phyloP scores from a whole-genome alignment of 352 stramenopile genomes.

The Pythium monospermum region DNA sequence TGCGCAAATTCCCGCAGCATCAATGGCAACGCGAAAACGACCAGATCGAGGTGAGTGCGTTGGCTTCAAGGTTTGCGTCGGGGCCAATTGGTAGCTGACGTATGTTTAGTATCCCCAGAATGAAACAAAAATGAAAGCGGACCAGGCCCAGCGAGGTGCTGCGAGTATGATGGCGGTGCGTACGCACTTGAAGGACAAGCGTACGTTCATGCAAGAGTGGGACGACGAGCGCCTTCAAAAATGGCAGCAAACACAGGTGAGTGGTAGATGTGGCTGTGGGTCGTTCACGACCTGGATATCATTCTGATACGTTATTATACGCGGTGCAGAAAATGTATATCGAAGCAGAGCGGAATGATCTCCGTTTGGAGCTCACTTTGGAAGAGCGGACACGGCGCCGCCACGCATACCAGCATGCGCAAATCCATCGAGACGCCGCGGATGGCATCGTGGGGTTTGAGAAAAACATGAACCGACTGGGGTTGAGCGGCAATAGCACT shows the following conservation, averaged over 20 bases:
- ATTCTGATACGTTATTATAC: not conserved
- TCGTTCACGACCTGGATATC: not conserved
- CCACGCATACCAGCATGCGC: constrained; percentile 19
- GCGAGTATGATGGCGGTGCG: constrained; percentile 27
- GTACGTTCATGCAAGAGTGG: constrained; percentile 56
- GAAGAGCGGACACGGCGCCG: constrained; percentile 38
- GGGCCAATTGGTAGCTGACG: no score
- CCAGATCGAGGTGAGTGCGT: constrained; percentile 25
- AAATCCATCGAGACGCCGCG: constrained; percentile 34
- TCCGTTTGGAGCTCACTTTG: constrained; percentile 57
- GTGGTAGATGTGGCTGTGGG: not conserved
- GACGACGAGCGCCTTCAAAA: constrained; percentile 45
- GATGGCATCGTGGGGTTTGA: constrained; percentile 53
- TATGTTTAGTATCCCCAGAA: constrained; percentile 24
- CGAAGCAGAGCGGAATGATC: constrained; percentile 39
- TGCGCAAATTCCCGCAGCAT: constrained; percentile 54
- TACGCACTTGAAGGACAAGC: constrained; percentile 54
- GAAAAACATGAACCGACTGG: constrained; percentile 57
- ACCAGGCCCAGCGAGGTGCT: constrained; percentile 17
- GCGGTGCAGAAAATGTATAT: constrained; percentile 27
- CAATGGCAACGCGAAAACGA: constrained; percentile 57
- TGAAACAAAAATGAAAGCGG: constrained; percentile 23
- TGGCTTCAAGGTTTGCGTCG: no score
- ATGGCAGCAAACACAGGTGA: constrained; percentile 57
- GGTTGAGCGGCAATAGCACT: constrained; percentile 24